phyloP scores from a whole-genome alignment of 305 asterid genomes.

The Solanum chacoense region DNA sequence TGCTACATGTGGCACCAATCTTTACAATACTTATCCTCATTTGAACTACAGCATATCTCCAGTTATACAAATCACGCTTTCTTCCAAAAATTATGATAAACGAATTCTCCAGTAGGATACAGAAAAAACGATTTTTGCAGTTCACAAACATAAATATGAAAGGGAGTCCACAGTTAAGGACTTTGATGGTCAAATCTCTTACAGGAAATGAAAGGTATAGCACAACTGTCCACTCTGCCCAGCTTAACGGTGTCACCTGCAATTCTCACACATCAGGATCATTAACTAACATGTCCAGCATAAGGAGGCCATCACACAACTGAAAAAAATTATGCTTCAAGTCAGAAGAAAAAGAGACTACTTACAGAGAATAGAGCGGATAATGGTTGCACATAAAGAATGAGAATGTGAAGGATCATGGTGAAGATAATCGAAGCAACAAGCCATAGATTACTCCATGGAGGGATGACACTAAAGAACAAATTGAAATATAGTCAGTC shows the following conservation, averaged over 20 bases:
- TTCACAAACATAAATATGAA: background rate
- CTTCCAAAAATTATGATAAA: background rate
- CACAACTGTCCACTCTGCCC: slow-evolving; percentile 88
- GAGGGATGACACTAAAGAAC: slow-evolving; percentile 58
- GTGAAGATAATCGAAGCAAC: slow-evolving; percentile 84
- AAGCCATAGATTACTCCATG: slow-evolving; percentile 99
- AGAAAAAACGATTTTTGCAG: background rate
- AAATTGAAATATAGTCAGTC: background rate
- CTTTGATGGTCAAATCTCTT: slow-evolving; percentile 21
- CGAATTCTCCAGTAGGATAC: background rate
- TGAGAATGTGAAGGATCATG: slow-evolving; percentile 79
- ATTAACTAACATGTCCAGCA: background rate
- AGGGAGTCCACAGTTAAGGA: background rate
- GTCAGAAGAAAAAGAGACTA: slow-evolving; percentile 12
- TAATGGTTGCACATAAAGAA: slow-evolving; percentile 75
- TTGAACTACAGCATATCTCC: background rate
- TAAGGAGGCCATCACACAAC: background rate
- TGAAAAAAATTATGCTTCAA: background rate
- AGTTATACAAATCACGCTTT: background rate
- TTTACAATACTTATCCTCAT: background rate
- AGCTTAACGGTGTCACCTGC: slow-evolving; percentile 87
- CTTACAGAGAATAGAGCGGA: slow-evolving; percentile 88
- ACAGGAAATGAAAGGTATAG: slow-evolving; percentile 95
- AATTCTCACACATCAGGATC: background rate
- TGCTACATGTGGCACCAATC: background rate